phyloP scores from a whole-genome alignment of 257 asterid species.

The Capsicum chinense region DNA sequence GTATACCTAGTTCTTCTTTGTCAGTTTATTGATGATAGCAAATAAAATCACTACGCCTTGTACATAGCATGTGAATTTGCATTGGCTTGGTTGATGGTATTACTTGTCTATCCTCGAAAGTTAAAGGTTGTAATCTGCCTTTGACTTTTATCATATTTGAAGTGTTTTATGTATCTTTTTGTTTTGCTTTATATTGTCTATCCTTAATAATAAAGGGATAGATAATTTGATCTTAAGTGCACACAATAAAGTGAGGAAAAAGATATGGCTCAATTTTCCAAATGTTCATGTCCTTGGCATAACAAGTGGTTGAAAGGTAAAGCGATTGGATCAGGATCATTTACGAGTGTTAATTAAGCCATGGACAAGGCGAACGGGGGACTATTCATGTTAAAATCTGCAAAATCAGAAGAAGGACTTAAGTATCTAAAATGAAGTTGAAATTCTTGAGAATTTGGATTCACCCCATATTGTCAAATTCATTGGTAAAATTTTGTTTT shows the following conservation, averaged over 20 bases:
- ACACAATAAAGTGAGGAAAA: constrained; percentile 23
- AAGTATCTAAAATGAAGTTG: constrained; percentile 56
- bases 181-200: too few species aligned
- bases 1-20: too few species aligned
- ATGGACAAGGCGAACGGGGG: constrained; percentile 54
- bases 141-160: too few species aligned
- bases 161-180: too few species aligned
- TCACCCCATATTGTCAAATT: constrained; percentile 53
- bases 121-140: too few species aligned
- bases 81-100: too few species aligned
- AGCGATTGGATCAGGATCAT: constrained; percentile 61
- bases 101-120: too few species aligned
- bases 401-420: constrained; percentile 47
- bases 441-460: constrained; percentile 47
- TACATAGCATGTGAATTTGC: too few species aligned
- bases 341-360: constrained; percentile 54
- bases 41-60: too few species aligned
- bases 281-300: constrained; percentile 38
- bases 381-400: constrained; percentile 56
- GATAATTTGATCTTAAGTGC: not conserved
- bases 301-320: constrained; percentile 58
- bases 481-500: constrained; percentile 46
- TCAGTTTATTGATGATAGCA: too few species aligned
- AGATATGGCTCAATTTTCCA: constrained; percentile 43
- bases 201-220: too few species aligned